Percentiles rank a stretch among this genome's conserved stretches.
These are phyloP conservation scores for Kluyveromyces nonfermentans DNA, from an alignment of 805 yeast species.

Conservation along the genomic window DNA sequence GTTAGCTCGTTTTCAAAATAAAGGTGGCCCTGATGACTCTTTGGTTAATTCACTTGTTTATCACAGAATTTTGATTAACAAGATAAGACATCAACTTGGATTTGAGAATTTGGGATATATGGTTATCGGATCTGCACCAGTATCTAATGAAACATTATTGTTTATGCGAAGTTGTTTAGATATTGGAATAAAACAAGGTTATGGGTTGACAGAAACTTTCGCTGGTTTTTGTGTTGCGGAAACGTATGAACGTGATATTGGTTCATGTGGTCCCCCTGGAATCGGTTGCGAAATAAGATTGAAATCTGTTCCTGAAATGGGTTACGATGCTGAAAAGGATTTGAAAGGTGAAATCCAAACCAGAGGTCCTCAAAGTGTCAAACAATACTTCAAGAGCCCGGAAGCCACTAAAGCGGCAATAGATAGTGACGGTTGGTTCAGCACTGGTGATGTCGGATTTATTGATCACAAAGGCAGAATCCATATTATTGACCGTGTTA, in stretches of 20 bases:
- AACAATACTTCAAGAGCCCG: slow-evolving; percentile 45
- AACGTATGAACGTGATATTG: slow-evolving; percentile 39
- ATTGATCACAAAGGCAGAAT: slow-evolving; percentile 46
- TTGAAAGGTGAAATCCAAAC: slow-evolving; percentile 53
- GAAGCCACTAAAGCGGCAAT: slow-evolving; percentile 45
- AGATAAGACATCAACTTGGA: slow-evolving; percentile 40
- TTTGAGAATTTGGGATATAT: slow-evolving; percentile 34
- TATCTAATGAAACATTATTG: slow-evolving; percentile 49
- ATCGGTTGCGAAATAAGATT: slow-evolving; percentile 48
- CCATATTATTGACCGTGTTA: slow-evolving; percentile 61
- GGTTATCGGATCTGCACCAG: slow-evolving; percentile 61
- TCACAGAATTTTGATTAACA: slow-evolving; percentile 30
- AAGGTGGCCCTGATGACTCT: slow-evolving; percentile 34
- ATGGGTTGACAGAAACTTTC: slow-evolving; percentile 64
- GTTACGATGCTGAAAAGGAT: slow-evolving; percentile 35
- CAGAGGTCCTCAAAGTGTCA: slow-evolving; percentile 56
- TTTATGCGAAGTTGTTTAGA: slow-evolving; percentile 56
- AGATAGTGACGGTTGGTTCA: slow-evolving; percentile 54
- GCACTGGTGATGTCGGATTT: slow-evolving; percentile 57
- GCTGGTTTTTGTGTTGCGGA: slow-evolving; percentile 45
- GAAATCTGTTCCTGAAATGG: slow-evolving; percentile 57
- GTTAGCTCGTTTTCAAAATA: slow-evolving; percentile 15
- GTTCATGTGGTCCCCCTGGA: slow-evolving; percentile 55
- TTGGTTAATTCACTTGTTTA: slow-evolving; percentile 29
- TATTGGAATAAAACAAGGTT: slow-evolving; percentile 55